Evolutionary conservation across 495 filamentous ascomycete species (phyloP), one percentile per base, ranked within the genome.

Genomic region (Podospora appendiculata): DNA sequence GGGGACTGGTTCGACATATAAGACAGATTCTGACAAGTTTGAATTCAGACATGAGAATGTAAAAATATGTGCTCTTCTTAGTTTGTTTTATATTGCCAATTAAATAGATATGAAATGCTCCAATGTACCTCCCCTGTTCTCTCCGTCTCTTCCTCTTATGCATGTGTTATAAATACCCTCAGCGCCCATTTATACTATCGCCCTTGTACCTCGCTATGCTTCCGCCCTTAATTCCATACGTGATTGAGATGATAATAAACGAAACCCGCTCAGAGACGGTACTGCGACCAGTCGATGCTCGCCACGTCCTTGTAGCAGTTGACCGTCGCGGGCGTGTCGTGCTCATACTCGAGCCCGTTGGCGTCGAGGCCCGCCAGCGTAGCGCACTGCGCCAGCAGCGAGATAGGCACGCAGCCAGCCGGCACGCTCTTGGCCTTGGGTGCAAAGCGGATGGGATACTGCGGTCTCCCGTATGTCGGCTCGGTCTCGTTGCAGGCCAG

Each of bases 401-500:
- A 19, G 2, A 50, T 45, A 8, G 36, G 10, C 13, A 32, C 48
- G 18, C 48, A 50, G 11, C 35, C 35, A 32, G 18, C 32, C 12
- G 48, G 48, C 13, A 50, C 1, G 18, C 16, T 33, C 39, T 6
- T 14, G 18, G 36, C 41, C 39, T 6, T 14, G 39, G 11, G 41
- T n/a, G 8, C 48, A 25, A 48, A 38, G 4, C 51, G 42, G 4
- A 60, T 48, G 13, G 48, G 49, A 38, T 53, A 63, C 60, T 55
- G 57, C 71, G 51, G 53, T 0, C 50, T 53, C 3, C 53, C 53
- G 19, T 53, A 56, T 9, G 45, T 47, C 13, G 51, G 44, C 11
- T 25, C 25, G 36, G 18, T 50, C 51, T 60, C 54, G 45, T 71
- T 65, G 46, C 75, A 75, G 8, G 75, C 72, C 5, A 77, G 50